A percentile compares a stretch with the other conserved stretches of the same genome.
Conservation (phyloP, 257 asterid genomes). For the Perilla frutescens region DNA sequence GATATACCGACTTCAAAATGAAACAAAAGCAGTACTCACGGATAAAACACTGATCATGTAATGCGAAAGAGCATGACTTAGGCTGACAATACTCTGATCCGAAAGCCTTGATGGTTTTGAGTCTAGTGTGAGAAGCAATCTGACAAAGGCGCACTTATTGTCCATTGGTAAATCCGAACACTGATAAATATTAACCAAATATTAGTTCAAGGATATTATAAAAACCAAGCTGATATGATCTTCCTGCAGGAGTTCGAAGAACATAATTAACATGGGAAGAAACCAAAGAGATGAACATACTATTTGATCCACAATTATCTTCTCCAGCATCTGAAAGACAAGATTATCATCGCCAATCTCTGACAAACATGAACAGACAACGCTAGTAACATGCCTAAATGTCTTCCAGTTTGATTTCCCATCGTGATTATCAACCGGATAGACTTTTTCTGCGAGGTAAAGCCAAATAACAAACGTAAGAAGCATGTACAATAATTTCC, state of each 20-base stretch:
- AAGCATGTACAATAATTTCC: constrained; percentile 4
- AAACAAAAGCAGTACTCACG: constrained; percentile 45
- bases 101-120: constrained; percentile 68
- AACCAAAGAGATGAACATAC: constrained; percentile 52
- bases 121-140: constrained; percentile 70
- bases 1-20: neutral
- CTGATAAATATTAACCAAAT: constrained; percentile 46
- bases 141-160: constrained; percentile 71
- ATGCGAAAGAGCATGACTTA: constrained; percentile 63
- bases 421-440: constrained; percentile 40
- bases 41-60: constrained; percentile 60
- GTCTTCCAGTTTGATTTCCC: constrained; percentile 58
- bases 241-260: constrained; percentile 9
- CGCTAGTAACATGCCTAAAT: constrained; percentile 55
- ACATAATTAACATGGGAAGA: neutral
- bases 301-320: constrained; percentile 61
- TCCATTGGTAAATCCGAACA: constrained; percentile 60
- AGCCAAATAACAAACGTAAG: constrained; percentile 30
- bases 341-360: constrained; percentile 72
- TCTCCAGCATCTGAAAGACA: constrained; percentile 78
- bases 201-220: constrained; percentile 23
- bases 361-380: constrained; percentile 62
- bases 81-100: constrained; percentile 55
- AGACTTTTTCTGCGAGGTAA: constrained; percentile 55
- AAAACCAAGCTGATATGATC: constrained; percentile 5